These are phyloP conservation scores for Hysterangium stoloniferum DNA, from an alignment of 768 basidiomycete genomes.

Conservation along the genomic window DNA sequence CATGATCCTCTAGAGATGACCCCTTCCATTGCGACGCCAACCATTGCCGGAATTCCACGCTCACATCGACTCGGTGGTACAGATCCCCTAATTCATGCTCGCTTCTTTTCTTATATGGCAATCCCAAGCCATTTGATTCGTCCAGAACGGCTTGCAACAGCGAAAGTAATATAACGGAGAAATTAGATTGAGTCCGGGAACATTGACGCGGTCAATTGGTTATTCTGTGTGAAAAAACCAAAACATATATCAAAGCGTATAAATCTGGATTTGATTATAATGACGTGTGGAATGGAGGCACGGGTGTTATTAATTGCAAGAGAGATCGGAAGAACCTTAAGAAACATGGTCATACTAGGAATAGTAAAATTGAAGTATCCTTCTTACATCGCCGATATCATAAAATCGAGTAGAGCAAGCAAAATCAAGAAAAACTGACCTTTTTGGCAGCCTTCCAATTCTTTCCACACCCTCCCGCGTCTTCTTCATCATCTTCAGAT, in stretches of 20 bases:
- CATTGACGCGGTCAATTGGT: slow-evolving; percentile 68
- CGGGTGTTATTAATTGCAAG: slow-evolving; percentile 59
- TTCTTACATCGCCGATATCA: too few relatives aligned
- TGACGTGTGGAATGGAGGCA: slow-evolving; percentile 48
- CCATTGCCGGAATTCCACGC: slow-evolving; percentile 46
- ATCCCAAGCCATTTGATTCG: slow-evolving; percentile 15
- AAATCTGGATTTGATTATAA: slow-evolving; percentile 56
- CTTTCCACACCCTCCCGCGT: too few relatives aligned
- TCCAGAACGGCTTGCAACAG: slow-evolving; percentile 45
- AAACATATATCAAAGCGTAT: slow-evolving; percentile 60
- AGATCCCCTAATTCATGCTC: slow-evolving; percentile 20
- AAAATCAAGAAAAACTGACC: too few relatives aligned
- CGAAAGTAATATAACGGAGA: slow-evolving; percentile 45
- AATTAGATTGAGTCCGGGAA: slow-evolving; percentile 60
- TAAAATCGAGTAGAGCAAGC: too few relatives aligned
- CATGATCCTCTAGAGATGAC: slow-evolving; percentile 32
- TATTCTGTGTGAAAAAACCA: slow-evolving; percentile 72
- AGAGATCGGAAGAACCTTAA: slow-evolving; percentile 45
- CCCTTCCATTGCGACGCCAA: slow-evolving; percentile 42
- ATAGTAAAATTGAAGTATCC: too few relatives aligned
- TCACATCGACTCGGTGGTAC: slow-evolving; percentile 45
- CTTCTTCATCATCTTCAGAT: too few relatives aligned
- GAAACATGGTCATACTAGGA: slow-evolving; percentile 13
- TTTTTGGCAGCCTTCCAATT: too few relatives aligned
- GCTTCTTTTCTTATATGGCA: not conserved